These are phyloP conservation scores for Calonectria fujianensis DNA, from an alignment of 2,329 filamentous ascomycete species.

Conservation along the genomic window DNA sequence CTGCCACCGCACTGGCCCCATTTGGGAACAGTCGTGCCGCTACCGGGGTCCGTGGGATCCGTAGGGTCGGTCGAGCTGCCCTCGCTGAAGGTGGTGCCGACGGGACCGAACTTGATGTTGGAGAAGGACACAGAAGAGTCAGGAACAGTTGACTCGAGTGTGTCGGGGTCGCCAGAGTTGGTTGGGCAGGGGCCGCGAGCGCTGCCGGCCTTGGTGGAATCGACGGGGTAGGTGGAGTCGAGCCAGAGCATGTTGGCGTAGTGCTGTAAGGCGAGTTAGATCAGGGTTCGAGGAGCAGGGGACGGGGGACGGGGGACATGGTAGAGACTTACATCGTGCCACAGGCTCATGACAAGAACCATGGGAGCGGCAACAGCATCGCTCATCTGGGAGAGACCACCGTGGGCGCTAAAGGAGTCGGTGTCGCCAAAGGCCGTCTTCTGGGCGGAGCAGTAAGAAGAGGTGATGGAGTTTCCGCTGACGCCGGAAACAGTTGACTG, in stretches of 20 bases:
- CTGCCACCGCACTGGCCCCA: slow-evolving; percentile 63
- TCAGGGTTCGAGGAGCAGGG: neutral
- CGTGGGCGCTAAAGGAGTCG: slow-evolving; percentile 72
- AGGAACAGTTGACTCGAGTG: slow-evolving; percentile 67
- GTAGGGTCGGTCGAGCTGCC: slow-evolving; percentile 19
- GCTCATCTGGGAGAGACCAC: slow-evolving; percentile 76
- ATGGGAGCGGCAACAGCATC: slow-evolving; percentile 63
- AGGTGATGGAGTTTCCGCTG: slow-evolving; percentile 71
- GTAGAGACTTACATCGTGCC: slow-evolving; percentile 72
- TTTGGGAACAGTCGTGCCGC: slow-evolving; percentile 48
- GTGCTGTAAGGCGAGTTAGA: slow-evolving; percentile 62
- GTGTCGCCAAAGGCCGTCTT: slow-evolving; percentile 74
- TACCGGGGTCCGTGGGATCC: slow-evolving; percentile 41
- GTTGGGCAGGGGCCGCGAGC: slow-evolving; percentile 73
- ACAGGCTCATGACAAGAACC: slow-evolving; percentile 71
- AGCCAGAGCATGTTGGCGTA: slow-evolving; percentile 84
- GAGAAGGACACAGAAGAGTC: slow-evolving; percentile 73
- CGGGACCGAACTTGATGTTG: slow-evolving; percentile 75
- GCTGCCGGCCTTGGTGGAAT: slow-evolving; percentile 66
- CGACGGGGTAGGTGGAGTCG: slow-evolving; percentile 78
- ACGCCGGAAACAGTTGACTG: slow-evolving; percentile 62
- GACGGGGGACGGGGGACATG: neutral
- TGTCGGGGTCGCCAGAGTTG: slow-evolving; percentile 70
- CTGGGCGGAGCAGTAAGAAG: slow-evolving; percentile 74
- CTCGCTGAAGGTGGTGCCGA: slow-evolving; percentile 70